Conservation (phyloP, 192 early-diverging fungal species). For the Coemansia sp. region DNA sequence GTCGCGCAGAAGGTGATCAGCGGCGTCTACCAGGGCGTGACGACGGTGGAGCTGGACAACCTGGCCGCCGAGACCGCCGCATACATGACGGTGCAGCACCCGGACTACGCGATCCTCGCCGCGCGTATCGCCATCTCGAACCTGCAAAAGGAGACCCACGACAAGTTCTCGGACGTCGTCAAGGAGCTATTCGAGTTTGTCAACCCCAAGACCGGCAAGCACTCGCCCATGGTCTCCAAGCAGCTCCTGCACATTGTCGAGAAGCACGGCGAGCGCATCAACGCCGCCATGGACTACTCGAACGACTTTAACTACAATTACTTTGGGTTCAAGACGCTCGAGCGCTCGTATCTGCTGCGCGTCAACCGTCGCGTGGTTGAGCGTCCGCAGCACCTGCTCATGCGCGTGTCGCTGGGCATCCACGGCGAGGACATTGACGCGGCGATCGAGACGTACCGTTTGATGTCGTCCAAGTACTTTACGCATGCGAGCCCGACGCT, state of each 20-base stretch:
- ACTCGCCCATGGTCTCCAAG: slow-evolving; percentile 89
- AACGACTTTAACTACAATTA: slow-evolving; percentile 98
- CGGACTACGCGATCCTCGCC: slow-evolving; percentile 94
- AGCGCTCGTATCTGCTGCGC: slow-evolving; percentile 90
- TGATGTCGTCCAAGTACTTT: slow-evolving; percentile 91
- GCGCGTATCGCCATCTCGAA: slow-evolving; percentile 96
- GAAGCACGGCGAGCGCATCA: slow-evolving; percentile 75
- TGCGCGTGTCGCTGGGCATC: slow-evolving; percentile 97
- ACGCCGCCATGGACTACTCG: slow-evolving; percentile 97
- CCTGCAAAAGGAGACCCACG: slow-evolving; percentile 81
- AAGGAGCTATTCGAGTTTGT: slow-evolving; percentile 82
- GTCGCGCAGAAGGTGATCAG: slow-evolving; percentile 93
- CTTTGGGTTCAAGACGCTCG: slow-evolving; percentile 99
- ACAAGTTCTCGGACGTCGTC: slow-evolving; percentile 79
- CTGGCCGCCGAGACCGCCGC: slow-evolving; percentile 93
- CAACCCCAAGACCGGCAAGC: slow-evolving; percentile 88
- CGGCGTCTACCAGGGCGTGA: slow-evolving; percentile 97
- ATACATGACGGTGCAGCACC: slow-evolving; percentile 86
- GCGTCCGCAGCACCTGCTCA: slow-evolving; percentile 96
- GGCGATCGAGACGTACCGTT: slow-evolving; percentile 92
- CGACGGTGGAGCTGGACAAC: slow-evolving; percentile 95
- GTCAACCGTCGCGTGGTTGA: slow-evolving; percentile 88
- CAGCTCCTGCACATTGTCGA: slow-evolving; percentile 65
- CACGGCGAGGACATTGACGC: slow-evolving; percentile 88
- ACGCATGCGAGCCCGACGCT: slow-evolving; percentile 97